Percentiles rank a stretch among this genome's conserved stretches.
These are phyloP conservation scores for Colletotrichum sp. DNA, from an alignment of 2,329 filamentous ascomycete species.

Conservation along the genomic window DNA sequence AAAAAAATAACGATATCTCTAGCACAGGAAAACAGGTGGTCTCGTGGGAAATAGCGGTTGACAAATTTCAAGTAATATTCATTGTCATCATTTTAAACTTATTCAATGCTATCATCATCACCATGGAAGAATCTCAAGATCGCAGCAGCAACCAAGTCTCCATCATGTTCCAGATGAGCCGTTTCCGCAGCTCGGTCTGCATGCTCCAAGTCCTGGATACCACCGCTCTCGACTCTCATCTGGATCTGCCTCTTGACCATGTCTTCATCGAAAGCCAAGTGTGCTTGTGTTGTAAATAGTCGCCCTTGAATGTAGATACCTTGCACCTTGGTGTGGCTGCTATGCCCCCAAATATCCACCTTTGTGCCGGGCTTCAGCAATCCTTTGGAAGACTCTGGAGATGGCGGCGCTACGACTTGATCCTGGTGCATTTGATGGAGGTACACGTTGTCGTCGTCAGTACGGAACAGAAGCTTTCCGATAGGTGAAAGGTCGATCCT, in stretches of 20 bases:
- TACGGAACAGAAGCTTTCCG: conserved; percentile 73
- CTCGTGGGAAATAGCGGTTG: background rate
- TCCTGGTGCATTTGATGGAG: conserved; percentile 86
- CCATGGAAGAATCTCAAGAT: conserved; percentile 66
- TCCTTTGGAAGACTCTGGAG: conserved; percentile 46
- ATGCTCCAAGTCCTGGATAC: conserved; percentile 67
- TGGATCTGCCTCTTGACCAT: conserved; percentile 71
- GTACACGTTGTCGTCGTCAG: conserved; percentile 51
- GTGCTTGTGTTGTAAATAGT: conserved; percentile 78
- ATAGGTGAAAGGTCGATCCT: conserved; percentile 66
- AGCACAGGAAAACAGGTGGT: too few species aligned
- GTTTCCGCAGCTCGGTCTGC: conserved; percentile 67
- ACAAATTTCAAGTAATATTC: rapidly evolving
- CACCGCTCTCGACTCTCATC: conserved; percentile 61
- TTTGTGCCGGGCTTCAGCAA: conserved; percentile 43
- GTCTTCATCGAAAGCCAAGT: conserved; percentile 75
- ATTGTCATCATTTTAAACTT: background rate
- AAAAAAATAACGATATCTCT: too few species aligned
- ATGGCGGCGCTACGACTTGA: conserved; percentile 67
- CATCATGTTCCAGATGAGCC: conserved; percentile 71
- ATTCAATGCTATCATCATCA: conserved; percentile 48
- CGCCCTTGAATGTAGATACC: conserved; percentile 72
- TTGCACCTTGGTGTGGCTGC: conserved; percentile 71
- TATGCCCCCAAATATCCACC: conserved; percentile 65
- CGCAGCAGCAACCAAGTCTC: conserved; percentile 67